These are phyloP conservation scores for Melanomma pulvis-pyrius DNA, from an alignment of 495 filamentous ascomycete species.

Conservation along the genomic window DNA sequence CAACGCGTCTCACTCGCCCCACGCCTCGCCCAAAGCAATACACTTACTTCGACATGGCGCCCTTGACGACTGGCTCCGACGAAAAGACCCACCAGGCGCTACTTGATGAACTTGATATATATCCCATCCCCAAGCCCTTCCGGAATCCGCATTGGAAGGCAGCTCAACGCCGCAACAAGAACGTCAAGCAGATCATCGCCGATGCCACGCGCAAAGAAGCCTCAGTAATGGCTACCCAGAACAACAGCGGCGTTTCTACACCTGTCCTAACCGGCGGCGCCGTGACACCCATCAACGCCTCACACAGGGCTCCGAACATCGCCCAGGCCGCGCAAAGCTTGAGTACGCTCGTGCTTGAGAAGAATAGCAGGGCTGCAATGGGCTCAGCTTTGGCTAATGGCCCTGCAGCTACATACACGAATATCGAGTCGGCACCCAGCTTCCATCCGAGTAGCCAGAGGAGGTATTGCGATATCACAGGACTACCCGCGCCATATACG, in stretches of 20 bases:
- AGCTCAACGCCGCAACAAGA: slow-evolving; percentile 94
- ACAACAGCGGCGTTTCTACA: slow-evolving; percentile 78
- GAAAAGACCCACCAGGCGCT: slow-evolving; percentile 52
- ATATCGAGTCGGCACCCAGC: slow-evolving; percentile 88
- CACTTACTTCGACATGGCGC: slow-evolving; percentile 42
- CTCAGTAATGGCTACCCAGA: slow-evolving; percentile 73
- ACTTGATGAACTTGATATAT: slow-evolving; percentile 86
- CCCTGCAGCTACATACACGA: slow-evolving; percentile 86
- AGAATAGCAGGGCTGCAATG: slow-evolving; percentile 49
- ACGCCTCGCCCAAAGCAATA: background rate
- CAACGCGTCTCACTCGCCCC: background rate
- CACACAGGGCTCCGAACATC: slow-evolving; percentile 62
- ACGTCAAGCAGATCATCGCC: slow-evolving; percentile 93
- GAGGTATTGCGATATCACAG: slow-evolving; percentile 94
- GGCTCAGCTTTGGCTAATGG: slow-evolving; percentile 48
- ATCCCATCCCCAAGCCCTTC: slow-evolving; percentile 78
- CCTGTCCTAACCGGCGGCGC: slow-evolving; percentile 62
- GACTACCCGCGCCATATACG: slow-evolving; percentile 81
- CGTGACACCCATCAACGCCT: slow-evolving; percentile 59
- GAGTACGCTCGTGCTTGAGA: slow-evolving; percentile 82
- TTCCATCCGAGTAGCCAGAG: slow-evolving; percentile 71
- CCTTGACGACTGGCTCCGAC: slow-evolving; percentile 47
- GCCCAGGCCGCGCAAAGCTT: slow-evolving; percentile 82
- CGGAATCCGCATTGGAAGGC: slow-evolving; percentile 88
- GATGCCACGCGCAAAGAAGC: slow-evolving; percentile 85